Conservation (phyloP, 1,284 basidiomycete species). For the Inonotus obliquus region DNA sequence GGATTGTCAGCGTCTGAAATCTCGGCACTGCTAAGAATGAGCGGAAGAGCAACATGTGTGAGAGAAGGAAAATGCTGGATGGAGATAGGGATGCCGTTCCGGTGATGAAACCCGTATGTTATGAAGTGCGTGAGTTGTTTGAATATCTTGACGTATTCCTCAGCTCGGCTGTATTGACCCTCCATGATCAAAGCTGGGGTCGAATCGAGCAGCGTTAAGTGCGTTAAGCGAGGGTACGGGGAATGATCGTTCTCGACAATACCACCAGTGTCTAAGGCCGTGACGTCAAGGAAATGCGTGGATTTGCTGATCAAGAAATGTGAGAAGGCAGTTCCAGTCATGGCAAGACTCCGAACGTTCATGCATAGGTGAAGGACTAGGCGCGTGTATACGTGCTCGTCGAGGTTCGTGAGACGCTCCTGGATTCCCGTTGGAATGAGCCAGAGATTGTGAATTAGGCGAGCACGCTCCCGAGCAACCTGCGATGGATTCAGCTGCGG, state of each 20-base stretch:
- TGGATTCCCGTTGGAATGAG: background rate
- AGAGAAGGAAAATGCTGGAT: conserved; percentile 3
- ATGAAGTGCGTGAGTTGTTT: conserved; percentile 8
- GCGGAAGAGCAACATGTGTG: conserved; percentile 3
- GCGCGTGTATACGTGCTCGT: conserved; percentile 7
- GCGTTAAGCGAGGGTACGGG: background rate
- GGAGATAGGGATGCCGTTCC: background rate
- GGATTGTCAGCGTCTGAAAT: background rate
- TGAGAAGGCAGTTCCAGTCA: conserved; percentile 3
- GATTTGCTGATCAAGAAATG: conserved; percentile 4
- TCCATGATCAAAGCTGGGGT: background rate
- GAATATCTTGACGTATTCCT: conserved; percentile 3
- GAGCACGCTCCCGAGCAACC: background rate
- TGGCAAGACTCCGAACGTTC: background rate
- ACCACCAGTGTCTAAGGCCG: background rate
- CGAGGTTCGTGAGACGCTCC: background rate
- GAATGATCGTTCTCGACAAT: too few relatives aligned
- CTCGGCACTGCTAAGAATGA: background rate
- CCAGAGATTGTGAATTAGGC: conserved; percentile 3
- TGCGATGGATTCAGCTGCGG: background rate
- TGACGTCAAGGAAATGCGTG: background rate
- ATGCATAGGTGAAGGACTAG: background rate
- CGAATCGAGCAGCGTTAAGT: conserved; percentile 2
- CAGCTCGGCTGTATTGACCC: background rate
- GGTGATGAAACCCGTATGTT: background rate